Conservation (phyloP, 495 filamentous ascomycete genomes). For the Corynascus novoguineensis region DNA sequence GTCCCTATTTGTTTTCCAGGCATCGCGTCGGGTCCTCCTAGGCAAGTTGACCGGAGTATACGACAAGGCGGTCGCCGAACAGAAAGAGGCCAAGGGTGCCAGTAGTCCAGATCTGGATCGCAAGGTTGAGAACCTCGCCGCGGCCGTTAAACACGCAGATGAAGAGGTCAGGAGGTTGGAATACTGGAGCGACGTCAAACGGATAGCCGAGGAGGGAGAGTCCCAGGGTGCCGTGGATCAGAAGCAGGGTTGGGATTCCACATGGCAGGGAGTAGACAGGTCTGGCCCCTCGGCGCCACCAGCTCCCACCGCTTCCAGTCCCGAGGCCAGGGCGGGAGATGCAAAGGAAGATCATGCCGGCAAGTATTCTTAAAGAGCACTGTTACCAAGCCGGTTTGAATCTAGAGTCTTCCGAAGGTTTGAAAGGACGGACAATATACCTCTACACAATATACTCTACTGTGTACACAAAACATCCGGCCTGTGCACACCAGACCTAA, state of each 20-base stretch:
- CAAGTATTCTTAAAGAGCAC: not conserved
- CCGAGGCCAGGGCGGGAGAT: not conserved
- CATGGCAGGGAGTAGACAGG: conserved; percentile 41
- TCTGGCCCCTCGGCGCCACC: conserved; percentile 32
- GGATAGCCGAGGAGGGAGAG: conserved; percentile 51
- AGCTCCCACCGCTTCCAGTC: not conserved
- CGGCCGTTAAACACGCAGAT: conserved; percentile 58
- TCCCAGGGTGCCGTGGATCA: conserved; percentile 42
- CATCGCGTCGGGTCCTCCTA: conserved; percentile 72
- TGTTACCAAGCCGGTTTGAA: not conserved
- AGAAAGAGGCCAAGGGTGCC: conserved; percentile 9
- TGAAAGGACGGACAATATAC: not conserved
- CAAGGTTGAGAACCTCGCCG: conserved; percentile 49
- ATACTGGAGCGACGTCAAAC: conserved; percentile 71
- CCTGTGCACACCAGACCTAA: too few species aligned
- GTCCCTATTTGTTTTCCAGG: conserved; percentile 80
- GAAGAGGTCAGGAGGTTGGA: conserved; percentile 61
- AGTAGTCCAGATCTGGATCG: conserved; percentile 22
- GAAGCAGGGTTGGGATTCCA: conserved; percentile 40
- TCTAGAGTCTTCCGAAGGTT: not conserved
- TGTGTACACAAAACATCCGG: too few species aligned
- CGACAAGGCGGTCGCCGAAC: conserved; percentile 40
- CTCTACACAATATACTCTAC: not conserved
- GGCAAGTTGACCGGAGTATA: conserved; percentile 57
- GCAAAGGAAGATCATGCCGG: not conserved